These are phyloP conservation scores for Colletotrichum liriopes DNA, from an alignment of 2,329 filamentous ascomycete species.

Conservation along the genomic window DNA sequence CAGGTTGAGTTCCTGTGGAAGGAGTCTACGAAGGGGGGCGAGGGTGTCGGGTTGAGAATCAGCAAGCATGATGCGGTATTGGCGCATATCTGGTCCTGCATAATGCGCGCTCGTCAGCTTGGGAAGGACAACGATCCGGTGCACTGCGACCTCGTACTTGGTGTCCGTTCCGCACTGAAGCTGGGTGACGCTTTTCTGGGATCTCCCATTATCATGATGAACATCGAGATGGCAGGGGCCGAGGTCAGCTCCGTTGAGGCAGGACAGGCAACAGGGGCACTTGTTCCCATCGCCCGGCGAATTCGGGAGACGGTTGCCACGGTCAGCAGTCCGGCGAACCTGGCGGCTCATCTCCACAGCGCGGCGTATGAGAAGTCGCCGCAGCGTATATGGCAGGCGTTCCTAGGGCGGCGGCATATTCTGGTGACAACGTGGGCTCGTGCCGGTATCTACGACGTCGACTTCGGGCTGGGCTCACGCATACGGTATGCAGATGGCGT, in stretches of 20 bases:
- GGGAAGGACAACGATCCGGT: neutral
- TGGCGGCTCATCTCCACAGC: neutral
- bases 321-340: neutral
- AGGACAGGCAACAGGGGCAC: neutral
- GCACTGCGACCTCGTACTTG: neutral
- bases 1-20: neutral
- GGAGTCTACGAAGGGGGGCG: neutral
- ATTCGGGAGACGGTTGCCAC: neutral
- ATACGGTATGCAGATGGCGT: neutral
- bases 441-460: neutral
- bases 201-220: neutral
- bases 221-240: neutral
- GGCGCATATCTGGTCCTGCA: neutral
- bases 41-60: neutral
- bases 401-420: neutral
- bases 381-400: neutral
- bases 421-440: neutral
- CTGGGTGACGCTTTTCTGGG: neutral
- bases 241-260: neutral
- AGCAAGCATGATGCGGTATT: slow-evolving; percentile 2
- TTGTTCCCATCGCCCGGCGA: neutral
- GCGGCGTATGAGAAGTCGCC: neutral
- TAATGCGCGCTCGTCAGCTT: neutral
- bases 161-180: neutral
- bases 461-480: neutral